Conservation (phyloP, 2,329 filamentous ascomycete genomes). For the Thielaviopsis musarum region DNA sequence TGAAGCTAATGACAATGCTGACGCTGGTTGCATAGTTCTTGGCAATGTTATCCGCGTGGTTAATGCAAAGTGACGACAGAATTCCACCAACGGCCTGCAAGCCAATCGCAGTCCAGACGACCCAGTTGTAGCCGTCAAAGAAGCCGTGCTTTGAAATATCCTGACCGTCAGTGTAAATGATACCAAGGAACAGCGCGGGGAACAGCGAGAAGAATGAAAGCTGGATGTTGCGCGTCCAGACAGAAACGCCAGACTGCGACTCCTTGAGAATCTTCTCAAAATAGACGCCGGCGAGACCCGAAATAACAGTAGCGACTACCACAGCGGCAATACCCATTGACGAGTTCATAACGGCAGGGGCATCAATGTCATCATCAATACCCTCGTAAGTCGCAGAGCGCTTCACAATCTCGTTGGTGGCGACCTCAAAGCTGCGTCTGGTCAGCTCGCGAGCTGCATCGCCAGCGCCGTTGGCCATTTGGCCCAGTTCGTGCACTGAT, state of each 20-base stretch:
- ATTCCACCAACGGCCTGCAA: conserved; percentile 76
- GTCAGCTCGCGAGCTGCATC: conserved; percentile 35
- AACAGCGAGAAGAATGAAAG: conserved; percentile 88
- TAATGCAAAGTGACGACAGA: conserved; percentile 35
- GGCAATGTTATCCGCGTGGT: conserved; percentile 50
- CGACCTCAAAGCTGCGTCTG: conserved; percentile 25
- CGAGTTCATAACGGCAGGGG: conserved; percentile 26
- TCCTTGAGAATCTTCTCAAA: conserved; percentile 89
- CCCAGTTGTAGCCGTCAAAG: conserved; percentile 84
- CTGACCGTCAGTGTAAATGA: conserved; percentile 72
- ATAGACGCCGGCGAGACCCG: conserved; percentile 70
- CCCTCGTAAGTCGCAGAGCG: conserved; percentile 83
- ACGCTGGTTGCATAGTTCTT: conserved; percentile 91
- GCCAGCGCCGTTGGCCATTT: conserved; percentile 30
- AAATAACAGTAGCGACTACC: conserved; percentile 59
- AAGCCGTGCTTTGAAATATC: conserved; percentile 74
- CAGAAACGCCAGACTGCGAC: conserved; percentile 52
- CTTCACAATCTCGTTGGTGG: conserved; percentile 23
- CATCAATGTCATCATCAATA: conserved; percentile 47
- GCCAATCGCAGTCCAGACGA: conserved; percentile 73
- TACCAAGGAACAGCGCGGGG: conserved; percentile 70
- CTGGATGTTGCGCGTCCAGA: conserved; percentile 93
- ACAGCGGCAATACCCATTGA: conserved; percentile 66
- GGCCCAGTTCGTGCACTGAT: conserved; percentile 59
- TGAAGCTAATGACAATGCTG: conserved; percentile 72